Evolutionary conservation across 305 asterid species (phyloP).

Genomic region (Solanum hybrid): DNA sequence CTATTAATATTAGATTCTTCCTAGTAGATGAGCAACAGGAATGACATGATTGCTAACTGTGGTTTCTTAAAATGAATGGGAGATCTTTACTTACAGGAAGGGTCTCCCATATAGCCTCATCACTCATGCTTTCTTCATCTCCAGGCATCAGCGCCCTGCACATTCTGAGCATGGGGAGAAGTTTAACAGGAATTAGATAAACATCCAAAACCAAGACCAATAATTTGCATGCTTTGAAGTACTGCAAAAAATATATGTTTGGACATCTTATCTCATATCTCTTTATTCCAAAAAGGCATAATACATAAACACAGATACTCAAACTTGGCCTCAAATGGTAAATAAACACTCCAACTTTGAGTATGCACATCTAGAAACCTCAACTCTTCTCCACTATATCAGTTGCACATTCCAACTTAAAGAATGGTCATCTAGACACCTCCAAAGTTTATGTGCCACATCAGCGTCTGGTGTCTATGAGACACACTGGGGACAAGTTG

Average conservation of each 20-base stretch:
- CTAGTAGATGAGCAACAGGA: not conserved
- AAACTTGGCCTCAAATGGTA: not conserved
- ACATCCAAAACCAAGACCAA: not conserved
- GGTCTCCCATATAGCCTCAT: constrained; percentile 93
- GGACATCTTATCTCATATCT: not conserved
- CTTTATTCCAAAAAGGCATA: not conserved
- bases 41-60: not conserved
- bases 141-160: constrained; percentile 95
- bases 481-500: not conserved
- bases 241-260: not conserved
- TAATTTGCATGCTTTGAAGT: not conserved
- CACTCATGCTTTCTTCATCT: constrained; percentile 78
- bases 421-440: not conserved
- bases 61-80: not conserved
- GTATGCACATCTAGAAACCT: not conserved
- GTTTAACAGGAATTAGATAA: not conserved
- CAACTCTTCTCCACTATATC: not conserved
- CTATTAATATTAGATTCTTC: not conserved
- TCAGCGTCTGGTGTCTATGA: not conserved
- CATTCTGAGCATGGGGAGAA: constrained; percentile 49
- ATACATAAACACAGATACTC: not conserved
- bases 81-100: constrained; percentile 61
- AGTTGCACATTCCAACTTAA: not conserved
- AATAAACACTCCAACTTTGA: not conserved
- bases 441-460: not conserved